These are phyloP conservation scores for Tricharina praecox DNA, from an alignment of 495 filamentous ascomycete species.

Conservation along the genomic window DNA sequence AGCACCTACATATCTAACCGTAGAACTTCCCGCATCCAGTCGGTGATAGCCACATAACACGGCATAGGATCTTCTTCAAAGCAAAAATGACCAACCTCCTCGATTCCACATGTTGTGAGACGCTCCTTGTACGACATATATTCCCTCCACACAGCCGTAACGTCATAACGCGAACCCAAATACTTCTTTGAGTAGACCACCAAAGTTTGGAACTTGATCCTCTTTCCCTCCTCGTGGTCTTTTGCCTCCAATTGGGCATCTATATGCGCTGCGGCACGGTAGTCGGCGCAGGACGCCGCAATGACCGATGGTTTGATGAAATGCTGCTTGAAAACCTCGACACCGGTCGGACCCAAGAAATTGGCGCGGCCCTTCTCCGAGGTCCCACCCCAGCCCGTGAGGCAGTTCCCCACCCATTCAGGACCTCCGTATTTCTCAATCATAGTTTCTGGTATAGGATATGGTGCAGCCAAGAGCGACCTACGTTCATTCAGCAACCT, in stretches of 20 bases:
- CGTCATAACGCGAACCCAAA: constrained; percentile 32
- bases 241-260: constrained; percentile 31
- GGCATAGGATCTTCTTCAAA: constrained; percentile 35
- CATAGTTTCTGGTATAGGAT: constrained; percentile 30
- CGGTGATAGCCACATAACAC: constrained; percentile 24
- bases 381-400: constrained; percentile 26
- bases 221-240: constrained; percentile 33
- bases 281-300: constrained; percentile 33
- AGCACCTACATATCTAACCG: too few relatives aligned
- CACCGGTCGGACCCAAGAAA: neutral
- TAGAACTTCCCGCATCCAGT: constrained; percentile 18
- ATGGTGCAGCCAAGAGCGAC: constrained; percentile 33
- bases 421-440: constrained; percentile 31
- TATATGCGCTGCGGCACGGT: constrained; percentile 29
- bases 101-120: neutral
- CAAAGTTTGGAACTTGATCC: constrained; percentile 29
- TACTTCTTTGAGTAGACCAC: constrained; percentile 32
- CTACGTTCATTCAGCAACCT: too few relatives aligned
- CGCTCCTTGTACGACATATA: constrained; percentile 28
- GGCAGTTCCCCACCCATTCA: constrained; percentile 26
- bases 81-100: constrained; percentile 35
- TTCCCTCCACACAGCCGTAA: constrained; percentile 32
- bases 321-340: constrained; percentile 29
- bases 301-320: constrained; percentile 30
- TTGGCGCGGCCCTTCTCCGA: constrained; percentile 4